A percentile compares a stretch with the other conserved stretches of the same genome.
Evolutionary conservation across 169 alveolate genomes (phyloP).

Genomic region (Plasmodium chabaudi): DNA sequence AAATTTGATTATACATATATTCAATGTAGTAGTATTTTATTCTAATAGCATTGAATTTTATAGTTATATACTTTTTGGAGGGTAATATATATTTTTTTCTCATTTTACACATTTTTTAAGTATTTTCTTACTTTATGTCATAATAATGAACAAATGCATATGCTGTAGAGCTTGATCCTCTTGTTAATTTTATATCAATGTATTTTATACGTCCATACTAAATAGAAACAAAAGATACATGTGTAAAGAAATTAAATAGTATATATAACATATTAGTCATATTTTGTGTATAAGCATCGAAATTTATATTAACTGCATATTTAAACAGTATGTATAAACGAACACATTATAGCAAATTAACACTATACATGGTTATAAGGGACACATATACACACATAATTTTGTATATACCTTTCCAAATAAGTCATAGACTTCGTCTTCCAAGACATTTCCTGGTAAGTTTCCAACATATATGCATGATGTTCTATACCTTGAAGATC

Average conservation of each 20-base stretch:
- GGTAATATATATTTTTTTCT: slow-evolving; percentile 8
- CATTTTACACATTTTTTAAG: slow-evolving; percentile 6
- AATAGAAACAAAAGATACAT: slow-evolving; percentile 14
- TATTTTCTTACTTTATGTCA: slow-evolving; percentile 69
- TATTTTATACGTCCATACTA: slow-evolving; percentile 85
- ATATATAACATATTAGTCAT: slow-evolving; percentile 1
- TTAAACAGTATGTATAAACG: slow-evolving; percentile 11
- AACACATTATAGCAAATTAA: slow-evolving; percentile 14
- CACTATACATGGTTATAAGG: not conserved
- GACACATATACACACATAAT: not conserved
- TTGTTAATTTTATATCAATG: slow-evolving; percentile 83
- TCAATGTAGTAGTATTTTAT: no score
- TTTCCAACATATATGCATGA: slow-evolving; percentile 83
- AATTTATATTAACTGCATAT: not conserved
- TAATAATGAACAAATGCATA: slow-evolving; percentile 85
- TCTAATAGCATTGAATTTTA: no score
- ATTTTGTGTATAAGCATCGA: slow-evolving; percentile 11
- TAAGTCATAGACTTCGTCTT: slow-evolving; percentile 79
- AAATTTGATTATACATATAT: no score
- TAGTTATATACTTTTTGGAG: not conserved
- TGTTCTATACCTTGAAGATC: slow-evolving; percentile 76
- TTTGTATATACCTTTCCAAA: slow-evolving; percentile 77
- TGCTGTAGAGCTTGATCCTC: slow-evolving; percentile 76
- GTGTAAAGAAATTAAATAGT: not conserved
- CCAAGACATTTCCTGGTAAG: slow-evolving; percentile 81